Conservation (phyloP, 345 rosid genomes). For the Mallotus nudiflorus region DNA sequence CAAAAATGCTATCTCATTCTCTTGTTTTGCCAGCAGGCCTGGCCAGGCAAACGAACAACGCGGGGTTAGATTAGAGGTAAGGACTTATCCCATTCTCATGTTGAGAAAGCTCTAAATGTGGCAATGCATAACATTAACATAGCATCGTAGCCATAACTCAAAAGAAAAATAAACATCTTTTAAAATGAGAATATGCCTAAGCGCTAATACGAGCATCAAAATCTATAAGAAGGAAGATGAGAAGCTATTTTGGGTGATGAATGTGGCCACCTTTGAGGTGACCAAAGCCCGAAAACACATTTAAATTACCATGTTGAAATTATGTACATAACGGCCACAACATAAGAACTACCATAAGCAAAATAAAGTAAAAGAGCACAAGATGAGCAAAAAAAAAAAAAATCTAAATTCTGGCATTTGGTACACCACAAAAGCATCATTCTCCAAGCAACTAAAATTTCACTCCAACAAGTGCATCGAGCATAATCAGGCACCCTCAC, state of each 20-base stretch:
- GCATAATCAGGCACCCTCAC: constrained; percentile 9
- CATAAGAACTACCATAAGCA: neutral
- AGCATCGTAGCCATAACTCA: neutral
- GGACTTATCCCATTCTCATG: no score
- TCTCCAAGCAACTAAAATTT: constrained; percentile 10
- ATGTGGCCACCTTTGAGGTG: neutral
- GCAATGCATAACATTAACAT: neutral
- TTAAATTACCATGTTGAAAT: constrained; percentile 22
- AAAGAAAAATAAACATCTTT: neutral
- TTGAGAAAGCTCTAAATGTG: no score
- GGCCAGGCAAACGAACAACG: no score
- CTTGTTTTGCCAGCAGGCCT: no score
- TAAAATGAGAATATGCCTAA: constrained; percentile 9
- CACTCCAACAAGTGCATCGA: constrained; percentile 5
- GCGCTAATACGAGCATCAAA: constrained; percentile 11
- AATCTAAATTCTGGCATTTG: neutral
- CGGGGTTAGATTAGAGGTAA: no score
- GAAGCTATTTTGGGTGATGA: neutral
- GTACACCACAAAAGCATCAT: constrained; percentile 3
- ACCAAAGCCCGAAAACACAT: constrained; percentile 17
- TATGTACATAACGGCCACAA: constrained; percentile 26
- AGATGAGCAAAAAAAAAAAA: constrained; percentile 1
- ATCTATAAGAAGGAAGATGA: neutral
- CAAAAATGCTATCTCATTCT: no score
- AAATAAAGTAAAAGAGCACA: constrained; percentile 1